A percentile compares a stretch with the other conserved stretches of the same genome.
Evolutionary conservation across 1,284 basidiomycete genomes (phyloP).

Genomic region (Rhodotorula glutinis): DNA sequence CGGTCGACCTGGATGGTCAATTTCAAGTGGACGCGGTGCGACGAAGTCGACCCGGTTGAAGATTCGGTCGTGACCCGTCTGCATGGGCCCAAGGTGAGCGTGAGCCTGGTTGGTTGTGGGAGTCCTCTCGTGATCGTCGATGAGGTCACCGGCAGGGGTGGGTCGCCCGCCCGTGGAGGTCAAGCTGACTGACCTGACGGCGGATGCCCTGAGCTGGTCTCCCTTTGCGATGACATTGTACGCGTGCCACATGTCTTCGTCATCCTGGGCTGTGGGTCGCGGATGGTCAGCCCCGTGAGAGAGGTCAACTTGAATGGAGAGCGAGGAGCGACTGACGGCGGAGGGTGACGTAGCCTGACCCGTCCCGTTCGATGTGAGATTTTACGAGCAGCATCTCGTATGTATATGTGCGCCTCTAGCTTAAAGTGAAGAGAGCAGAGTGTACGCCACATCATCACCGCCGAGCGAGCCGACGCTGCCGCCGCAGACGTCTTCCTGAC

Average conservation of each 20-base stretch:
- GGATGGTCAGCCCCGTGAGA: no score
- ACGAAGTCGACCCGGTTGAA: constrained; percentile 88
- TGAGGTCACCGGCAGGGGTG: constrained; percentile 7
- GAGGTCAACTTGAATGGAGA: no score
- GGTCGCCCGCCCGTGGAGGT: no score
- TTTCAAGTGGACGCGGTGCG: constrained; percentile 77
- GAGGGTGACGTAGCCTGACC: constrained; percentile 80
- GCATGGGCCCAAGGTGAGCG: constrained; percentile 48
- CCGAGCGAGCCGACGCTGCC: no score
- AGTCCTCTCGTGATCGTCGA: background rate
- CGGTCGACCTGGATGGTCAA: constrained; percentile 77
- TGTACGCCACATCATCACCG: no score
- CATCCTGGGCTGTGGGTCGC: constrained; percentile 72
- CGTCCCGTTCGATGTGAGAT: constrained; percentile 73
- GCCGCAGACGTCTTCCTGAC: no score
- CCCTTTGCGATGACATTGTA: constrained; percentile 92
- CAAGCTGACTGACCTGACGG: constrained; percentile 69
- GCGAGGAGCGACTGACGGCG: constrained; percentile 51
- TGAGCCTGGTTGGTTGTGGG: background rate
- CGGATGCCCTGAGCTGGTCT: constrained; percentile 82
- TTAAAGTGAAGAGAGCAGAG: no score
- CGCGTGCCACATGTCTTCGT: constrained; percentile 99
- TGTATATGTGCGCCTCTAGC: no score
- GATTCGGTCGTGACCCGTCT: constrained; percentile 68
- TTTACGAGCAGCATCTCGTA: constrained; percentile 59